Evolutionary conservation across 306 rosid species (phyloP), one percentile per base, ranked within the genome.

Genomic region (Vigna radiata): DNA sequence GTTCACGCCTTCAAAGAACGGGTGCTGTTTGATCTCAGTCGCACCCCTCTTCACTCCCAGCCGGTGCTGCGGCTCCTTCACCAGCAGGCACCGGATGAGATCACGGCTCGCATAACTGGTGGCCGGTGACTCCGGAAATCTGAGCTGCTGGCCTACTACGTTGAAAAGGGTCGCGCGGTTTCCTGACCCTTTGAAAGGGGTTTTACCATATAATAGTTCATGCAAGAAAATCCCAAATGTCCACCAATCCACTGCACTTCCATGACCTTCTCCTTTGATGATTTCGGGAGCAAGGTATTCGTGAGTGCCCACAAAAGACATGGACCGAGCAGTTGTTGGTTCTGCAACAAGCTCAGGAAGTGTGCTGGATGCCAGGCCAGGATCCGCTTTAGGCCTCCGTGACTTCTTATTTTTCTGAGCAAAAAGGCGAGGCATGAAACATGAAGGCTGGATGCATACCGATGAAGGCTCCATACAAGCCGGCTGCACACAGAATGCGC

Each of bases 41-140:
- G 98, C 97, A 15, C 98, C 98, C 67, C 97, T 86, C 85, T 93
- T 93, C 82, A 91, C 96, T 41, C 97, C 98, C 0, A 94, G 92
- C 36, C 98, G 89, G 83, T 90, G 82, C 39, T 94, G 97, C 10
- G 98, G 98, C 75, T 94, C 97, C 90, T 94, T 94, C 43, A 90
- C 94, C 61, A 94, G 87, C 88, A 94, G 82, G 25, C 94, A 96
- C 6, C 92, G 81, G 79, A 94, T 90, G 44, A 94, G 89, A 63
- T 94, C 98, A 8, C 94, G 92, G 87, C 94, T 75, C 0, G 94
- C 97, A 77, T 91, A 91, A 81, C 87, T 87, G 0, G 97, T 90
- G 41, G 94, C 85, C 1, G 96, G 97, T 13, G 97, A 86, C 4
- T 91, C 98, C 1, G 97, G 96, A 81, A 88, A 90, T 62, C 72